A percentile compares a stretch with the other conserved stretches of the same genome.
Evolutionary conservation across 768 basidiomycete species (phyloP).

Genomic region (Phylloporus rhodoxanthus): DNA sequence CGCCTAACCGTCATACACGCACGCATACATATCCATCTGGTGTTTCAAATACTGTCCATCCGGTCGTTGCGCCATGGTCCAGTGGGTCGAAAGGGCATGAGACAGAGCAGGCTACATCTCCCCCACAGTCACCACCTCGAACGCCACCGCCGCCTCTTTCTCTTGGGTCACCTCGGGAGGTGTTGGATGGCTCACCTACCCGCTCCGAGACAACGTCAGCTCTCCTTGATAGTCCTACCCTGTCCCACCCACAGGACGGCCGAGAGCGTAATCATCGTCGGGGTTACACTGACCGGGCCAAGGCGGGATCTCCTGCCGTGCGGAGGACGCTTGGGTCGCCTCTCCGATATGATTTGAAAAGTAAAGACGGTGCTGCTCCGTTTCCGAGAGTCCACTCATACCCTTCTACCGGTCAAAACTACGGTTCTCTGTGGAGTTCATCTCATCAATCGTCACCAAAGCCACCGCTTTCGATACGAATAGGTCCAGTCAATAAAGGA

Average conservation of each 20-base stretch:
- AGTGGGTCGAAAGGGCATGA: constrained; percentile 1
- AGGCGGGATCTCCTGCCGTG: constrained; percentile 29
- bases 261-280: constrained; percentile 48
- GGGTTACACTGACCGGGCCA: constrained; percentile 46
- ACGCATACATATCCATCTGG: constrained; percentile 46
- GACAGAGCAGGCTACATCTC: neutral
- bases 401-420: constrained; percentile 18
- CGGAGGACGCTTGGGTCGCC: constrained; percentile 48
- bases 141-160: constrained; percentile 7
- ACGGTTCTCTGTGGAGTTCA: constrained; percentile 8
- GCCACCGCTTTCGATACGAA: constrained; percentile 12
- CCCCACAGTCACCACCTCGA: neutral
- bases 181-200: constrained; percentile 6
- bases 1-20: constrained; percentile 28
- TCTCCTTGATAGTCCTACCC: constrained; percentile 8
- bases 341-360: constrained; percentile 17
- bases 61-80: constrained; percentile 39
- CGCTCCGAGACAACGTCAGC: constrained; percentile 9
- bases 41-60: constrained; percentile 32
- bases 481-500: neutral
- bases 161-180: constrained; percentile 21
- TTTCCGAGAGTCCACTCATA: constrained; percentile 35
- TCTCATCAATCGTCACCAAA: constrained; percentile 4
- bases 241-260: constrained; percentile 8
- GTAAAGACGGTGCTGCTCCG: constrained; percentile 19